phyloP scores from a whole-genome alignment of 495 filamentous ascomycete species.

The Aspergillus cavernicola region DNA sequence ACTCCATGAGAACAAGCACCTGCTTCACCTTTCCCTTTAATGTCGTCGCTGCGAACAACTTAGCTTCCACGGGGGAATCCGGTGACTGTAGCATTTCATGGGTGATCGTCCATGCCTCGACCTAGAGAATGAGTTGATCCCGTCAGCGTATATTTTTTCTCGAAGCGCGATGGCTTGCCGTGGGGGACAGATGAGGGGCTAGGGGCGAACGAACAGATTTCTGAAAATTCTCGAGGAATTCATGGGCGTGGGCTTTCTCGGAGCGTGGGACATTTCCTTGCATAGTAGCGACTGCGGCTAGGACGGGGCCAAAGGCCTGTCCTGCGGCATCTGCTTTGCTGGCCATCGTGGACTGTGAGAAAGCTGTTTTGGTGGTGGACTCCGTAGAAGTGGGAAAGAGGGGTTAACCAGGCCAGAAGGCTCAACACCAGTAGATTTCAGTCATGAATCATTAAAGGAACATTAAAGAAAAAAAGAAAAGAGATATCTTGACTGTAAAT shows the following conservation, averaged over 20 bases:
- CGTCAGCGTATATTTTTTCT: constrained; percentile 8
- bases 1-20: constrained; percentile 11
- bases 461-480: background rate
- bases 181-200: constrained; percentile 13
- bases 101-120: constrained; percentile 86
- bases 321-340: constrained; percentile 54
- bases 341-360: constrained; percentile 59
- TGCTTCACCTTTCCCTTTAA: constrained; percentile 89
- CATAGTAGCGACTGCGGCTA: constrained; percentile 88
- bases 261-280: constrained; percentile 73
- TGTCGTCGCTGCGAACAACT: constrained; percentile 94
- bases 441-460: constrained; percentile 28
- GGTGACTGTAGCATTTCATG: constrained; percentile 78
- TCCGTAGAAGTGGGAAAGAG: constrained; percentile 17
- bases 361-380: constrained; percentile 19
- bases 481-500: constrained; percentile 1
- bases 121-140: constrained; percentile 39
- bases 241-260: constrained; percentile 84
- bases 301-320: constrained; percentile 76
- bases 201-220: constrained; percentile 74
- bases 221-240: constrained; percentile 92
- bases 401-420: constrained; percentile 28
- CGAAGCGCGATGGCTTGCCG: background rate
- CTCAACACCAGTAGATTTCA: constrained; percentile 22
- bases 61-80: constrained; percentile 70